Evolutionary conservation across 2,329 filamentous ascomycete species (phyloP), one percentile per base, ranked within the genome.

Genomic region (Bisporella sp.): DNA sequence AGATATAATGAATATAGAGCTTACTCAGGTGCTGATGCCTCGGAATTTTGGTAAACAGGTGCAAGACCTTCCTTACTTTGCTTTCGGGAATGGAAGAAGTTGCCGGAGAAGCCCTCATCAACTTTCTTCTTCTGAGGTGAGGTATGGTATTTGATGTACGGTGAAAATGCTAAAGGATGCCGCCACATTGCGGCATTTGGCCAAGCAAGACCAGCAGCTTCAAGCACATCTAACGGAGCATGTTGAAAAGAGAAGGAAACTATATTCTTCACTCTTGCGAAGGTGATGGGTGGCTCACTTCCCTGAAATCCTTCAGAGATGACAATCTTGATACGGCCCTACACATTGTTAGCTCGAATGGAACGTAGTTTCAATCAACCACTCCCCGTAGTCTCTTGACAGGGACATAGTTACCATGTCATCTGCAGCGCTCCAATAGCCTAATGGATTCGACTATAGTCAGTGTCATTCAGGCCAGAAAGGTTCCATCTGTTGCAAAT

Each of bases 241-340:
- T 93, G 87, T 62, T 93, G 87, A 60, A 95, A 95, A 1, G 89
- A 84, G 66, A 95, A 93, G 11, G 79, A 78, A 29, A 90, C 78
- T 42, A 89, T 68, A 60, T 91, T 88, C 62, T 84, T 86, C 54
- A 87, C 71, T 40, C 81, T 73, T 59, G 88, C 82, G 56, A 87
- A 80, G 0, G 80, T 77, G 41, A 71, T 67, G 2, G 71, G 69
- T 1, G 69, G 50, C 2, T 60, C 55, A 71, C 77, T 73, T 37
- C 81, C 72, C 7, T 76, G 72, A 51, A 89, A 82, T 0, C 87
- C 84, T 63, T 92, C 88, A 45, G 85, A 82, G 51, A 95, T 77
- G 48, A 90, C 67, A 30, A 95, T 67, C 63, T 85, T 89, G 69
- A 95, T 85, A 6, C 88, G 80, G 5, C 89, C 88, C 21, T 21